phyloP scores from a whole-genome alignment of 1,284 basidiomycete species.

The Agaricales sp. region DNA sequence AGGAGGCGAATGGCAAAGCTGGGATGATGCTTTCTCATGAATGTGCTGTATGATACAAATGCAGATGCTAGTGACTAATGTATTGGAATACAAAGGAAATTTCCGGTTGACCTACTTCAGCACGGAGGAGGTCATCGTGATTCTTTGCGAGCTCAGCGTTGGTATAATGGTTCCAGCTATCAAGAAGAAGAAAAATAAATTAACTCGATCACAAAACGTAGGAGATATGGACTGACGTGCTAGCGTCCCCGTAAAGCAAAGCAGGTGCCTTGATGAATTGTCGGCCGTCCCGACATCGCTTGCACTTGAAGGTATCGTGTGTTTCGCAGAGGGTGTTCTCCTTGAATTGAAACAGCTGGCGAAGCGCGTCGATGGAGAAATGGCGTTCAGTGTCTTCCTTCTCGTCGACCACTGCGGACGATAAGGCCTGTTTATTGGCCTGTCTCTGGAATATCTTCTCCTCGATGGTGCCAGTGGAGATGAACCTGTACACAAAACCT shows the following conservation, averaged over 20 bases:
- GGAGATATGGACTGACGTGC: slow-evolving; percentile 63
- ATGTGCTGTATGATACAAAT: slow-evolving; percentile 3
- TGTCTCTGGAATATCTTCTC: slow-evolving; percentile 98
- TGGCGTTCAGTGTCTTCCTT: slow-evolving; percentile 94
- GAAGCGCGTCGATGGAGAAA: slow-evolving; percentile 85
- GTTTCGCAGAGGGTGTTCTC: slow-evolving; percentile 87
- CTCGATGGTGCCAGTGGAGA: slow-evolving; percentile 96
- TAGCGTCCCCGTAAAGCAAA: slow-evolving; percentile 92
- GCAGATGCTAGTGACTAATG: slow-evolving; percentile 54
- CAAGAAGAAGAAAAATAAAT: not conserved
- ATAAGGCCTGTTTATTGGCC: slow-evolving; percentile 93
- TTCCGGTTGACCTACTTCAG: slow-evolving; percentile 77
- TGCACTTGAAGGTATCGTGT: slow-evolving; percentile 97
- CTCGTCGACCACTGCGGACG: slow-evolving; percentile 95
- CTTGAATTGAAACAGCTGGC: slow-evolving; percentile 90
- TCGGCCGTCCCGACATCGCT: slow-evolving; percentile 83
- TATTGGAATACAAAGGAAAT: slow-evolving; percentile 92
- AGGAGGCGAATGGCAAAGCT: slow-evolving; percentile 60
- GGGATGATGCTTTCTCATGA: slow-evolving; percentile 52
- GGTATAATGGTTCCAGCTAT: slow-evolving; percentile 95
- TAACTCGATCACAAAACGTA: not conserved
- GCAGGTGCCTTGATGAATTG: slow-evolving; percentile 80
- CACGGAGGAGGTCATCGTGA: slow-evolving; percentile 92
- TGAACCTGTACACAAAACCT: slow-evolving; percentile 98
- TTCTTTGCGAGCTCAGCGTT: slow-evolving; percentile 83